These are phyloP conservation scores for Euphorbia pulcherrima DNA, from an alignment of 345 rosid species.

Conservation along the genomic window DNA sequence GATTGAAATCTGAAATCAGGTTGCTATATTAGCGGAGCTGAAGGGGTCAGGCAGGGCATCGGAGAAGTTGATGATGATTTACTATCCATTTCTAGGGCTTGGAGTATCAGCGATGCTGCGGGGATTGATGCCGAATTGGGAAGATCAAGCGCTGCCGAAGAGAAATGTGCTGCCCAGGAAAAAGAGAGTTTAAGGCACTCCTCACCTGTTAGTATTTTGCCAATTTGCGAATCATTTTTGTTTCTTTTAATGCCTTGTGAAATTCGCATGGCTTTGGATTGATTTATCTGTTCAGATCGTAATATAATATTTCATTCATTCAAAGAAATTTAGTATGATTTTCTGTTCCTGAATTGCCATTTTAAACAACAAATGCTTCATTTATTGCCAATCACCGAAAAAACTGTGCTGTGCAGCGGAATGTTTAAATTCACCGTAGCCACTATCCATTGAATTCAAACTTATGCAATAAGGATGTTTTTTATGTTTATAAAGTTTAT, in stretches of 20 bases:
- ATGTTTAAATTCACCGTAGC: too few relatives aligned
- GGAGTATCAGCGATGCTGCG: constrained; percentile 54
- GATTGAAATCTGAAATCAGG: constrained; percentile 30
- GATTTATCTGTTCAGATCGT: background rate
- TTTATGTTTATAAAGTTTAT: background rate
- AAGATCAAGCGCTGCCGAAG: constrained; percentile 36
- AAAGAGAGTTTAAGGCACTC: constrained; percentile 33
- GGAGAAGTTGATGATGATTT: constrained; percentile 46
- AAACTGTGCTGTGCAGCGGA: too few relatives aligned
- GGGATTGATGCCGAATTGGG: constrained; percentile 40
- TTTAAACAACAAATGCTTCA: background rate
- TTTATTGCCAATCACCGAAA: background rate
- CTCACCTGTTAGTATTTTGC: background rate
- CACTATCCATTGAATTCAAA: background rate
- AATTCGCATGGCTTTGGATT: background rate
- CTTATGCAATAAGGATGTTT: background rate
- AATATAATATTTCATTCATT: background rate
- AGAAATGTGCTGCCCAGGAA: constrained; percentile 33
- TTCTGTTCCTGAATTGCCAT: too few relatives aligned
- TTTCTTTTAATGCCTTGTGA: background rate
- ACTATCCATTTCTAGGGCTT: constrained; percentile 54
- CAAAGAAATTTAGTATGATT: background rate
- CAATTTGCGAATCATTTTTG: background rate
- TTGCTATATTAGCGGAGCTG: constrained; percentile 59
- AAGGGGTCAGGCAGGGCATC: constrained; percentile 57